Conservation (phyloP, 73 alveolate species). For the Paramecium biaurelia region DNA sequence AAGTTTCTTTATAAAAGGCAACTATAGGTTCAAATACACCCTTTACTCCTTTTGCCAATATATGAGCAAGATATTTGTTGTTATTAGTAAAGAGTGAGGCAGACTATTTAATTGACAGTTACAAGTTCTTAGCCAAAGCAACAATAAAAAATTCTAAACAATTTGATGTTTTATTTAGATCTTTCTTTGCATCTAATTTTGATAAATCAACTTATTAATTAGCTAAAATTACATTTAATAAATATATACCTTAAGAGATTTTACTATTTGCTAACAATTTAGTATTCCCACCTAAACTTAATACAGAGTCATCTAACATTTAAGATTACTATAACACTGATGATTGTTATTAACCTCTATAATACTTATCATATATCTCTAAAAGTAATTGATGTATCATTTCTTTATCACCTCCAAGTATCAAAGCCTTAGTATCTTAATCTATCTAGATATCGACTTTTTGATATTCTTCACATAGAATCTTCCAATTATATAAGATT, state of each 20-base stretch:
- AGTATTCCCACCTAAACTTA: neutral
- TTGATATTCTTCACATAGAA: slow-evolving; percentile 67
- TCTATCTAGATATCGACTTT: slow-evolving; percentile 74
- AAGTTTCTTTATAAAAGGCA: slow-evolving; percentile 61
- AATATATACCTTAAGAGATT: slow-evolving; percentile 25
- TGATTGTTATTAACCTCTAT: slow-evolving; percentile 23
- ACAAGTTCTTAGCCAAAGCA: slow-evolving; percentile 83
- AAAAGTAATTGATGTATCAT: slow-evolving; percentile 48
- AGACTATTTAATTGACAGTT: slow-evolving; percentile 90
- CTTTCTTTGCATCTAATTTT: slow-evolving; percentile 57
- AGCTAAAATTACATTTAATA: neutral
- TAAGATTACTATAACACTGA: neutral
- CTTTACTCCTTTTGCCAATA: slow-evolving; percentile 95
- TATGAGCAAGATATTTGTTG: slow-evolving; percentile 93
- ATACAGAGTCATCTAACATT: neutral
- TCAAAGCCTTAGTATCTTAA: slow-evolving; percentile 68
- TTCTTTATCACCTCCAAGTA: slow-evolving; percentile 69
- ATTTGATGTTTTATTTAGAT: slow-evolving; percentile 51
- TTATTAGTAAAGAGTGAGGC: slow-evolving; percentile 96
- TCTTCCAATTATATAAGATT: slow-evolving; percentile 81
- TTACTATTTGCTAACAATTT: neutral
- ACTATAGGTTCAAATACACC: slow-evolving; percentile 88
- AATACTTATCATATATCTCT: slow-evolving; percentile 42
- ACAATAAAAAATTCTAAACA: slow-evolving; percentile 90
- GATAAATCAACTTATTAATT: slow-evolving; percentile 60